Evolutionary conservation across 108 stramenopile genomes (phyloP), one percentile per base, ranked within the genome.

Genomic region (Stephanodiscus minutulus): DNA sequence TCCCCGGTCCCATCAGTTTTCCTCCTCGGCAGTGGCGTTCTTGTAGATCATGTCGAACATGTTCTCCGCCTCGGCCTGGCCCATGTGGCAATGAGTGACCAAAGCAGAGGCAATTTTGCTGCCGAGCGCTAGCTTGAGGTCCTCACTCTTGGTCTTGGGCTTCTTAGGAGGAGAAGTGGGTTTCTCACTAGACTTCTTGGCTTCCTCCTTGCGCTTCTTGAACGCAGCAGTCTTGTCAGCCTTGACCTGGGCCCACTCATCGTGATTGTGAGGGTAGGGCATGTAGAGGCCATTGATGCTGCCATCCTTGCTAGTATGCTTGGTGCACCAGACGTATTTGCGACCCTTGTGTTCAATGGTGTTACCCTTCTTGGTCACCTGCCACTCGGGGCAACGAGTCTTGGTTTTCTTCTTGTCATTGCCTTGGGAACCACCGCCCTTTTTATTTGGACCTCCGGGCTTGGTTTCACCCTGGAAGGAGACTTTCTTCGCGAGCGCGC

Each of bases 341-440:
- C 39, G 39, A 39, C 39, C 39, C 39, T 39, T 8, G 50, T 52
- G 50, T 7, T 52, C 22, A 52, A 52, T 52, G 7, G 20, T 52
- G 50, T 5, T 52, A 2, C 22, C 22, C 6, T 21, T 52, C 50
- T 52, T 52, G 24, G 50, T 52, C 22, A 52, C 50, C 22, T 52
- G 50, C 50, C 50, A 52, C 20, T 21, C 22, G 24, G 50, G 50
- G 50, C 50, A 52, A 24, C 50, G 50, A 52, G 50, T 52, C 50
- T 52, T 52, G 7, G 50, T 52, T 5, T 7, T 2, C 50, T 52
- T 52, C 50, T 52, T 52, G 5, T 18, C 50, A 18, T 52, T 7
- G 5, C 50, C 18, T 52, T 5, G 50, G 50, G 24, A 52, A 52
- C 22, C 20, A 7, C 50, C 50, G 24, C 50, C 50, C 50, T 52